Base-by-base conservation (phyloP, 1,284 basidiomycete genomes). In the Xanthoconium separans region DNA sequence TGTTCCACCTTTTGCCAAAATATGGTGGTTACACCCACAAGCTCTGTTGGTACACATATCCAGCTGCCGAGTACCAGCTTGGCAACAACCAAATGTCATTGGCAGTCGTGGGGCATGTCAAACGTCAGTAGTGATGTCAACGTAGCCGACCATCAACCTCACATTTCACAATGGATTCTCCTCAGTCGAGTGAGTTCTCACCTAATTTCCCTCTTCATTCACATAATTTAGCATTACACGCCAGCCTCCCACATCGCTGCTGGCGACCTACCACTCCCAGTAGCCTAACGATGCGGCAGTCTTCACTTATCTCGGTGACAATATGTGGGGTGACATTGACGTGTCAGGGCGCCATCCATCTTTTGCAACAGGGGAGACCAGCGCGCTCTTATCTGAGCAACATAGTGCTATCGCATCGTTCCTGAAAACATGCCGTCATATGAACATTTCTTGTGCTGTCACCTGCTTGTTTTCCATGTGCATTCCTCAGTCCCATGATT, bases 351-450 rank as follows among this genome's bases (percentile, higher is more conserved):
- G 11, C 18, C 27, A 40, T 22, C 40, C 40, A 33, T 41, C 40
- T 4, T 22, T 46, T 48, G 29, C 42, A 39, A 31, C 11, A 15
- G 11, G 12, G 3, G 13, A 33, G 31, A 33, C 2, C 10, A 33
- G 15, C 6, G 31, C n/a, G 13, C 15, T 9, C 45, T 58, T 62
- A 61, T 61, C 54, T 58, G 31, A 42, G 18, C n/a, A 45, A 22
- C 18, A 31, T 34, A 20, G 47, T 20, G 20, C 36, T 10, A 37
- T 51, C 58, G 33, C 13, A 11, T 22, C 44, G 44, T 44, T 61
- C 50, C 58, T 55, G 54, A 44, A 42, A 34, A 16, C 53, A 48
- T 42, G 37, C 37, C 41, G 34, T 36, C 42, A 11, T 18, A 12
- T 20, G 27, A 27, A 27, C 27, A 27, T 16, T 34, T 34, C 16